These are phyloP conservation scores for Dictyostelium citrinum DNA, from an alignment of 78 protist species.

Conservation along the genomic window DNA sequence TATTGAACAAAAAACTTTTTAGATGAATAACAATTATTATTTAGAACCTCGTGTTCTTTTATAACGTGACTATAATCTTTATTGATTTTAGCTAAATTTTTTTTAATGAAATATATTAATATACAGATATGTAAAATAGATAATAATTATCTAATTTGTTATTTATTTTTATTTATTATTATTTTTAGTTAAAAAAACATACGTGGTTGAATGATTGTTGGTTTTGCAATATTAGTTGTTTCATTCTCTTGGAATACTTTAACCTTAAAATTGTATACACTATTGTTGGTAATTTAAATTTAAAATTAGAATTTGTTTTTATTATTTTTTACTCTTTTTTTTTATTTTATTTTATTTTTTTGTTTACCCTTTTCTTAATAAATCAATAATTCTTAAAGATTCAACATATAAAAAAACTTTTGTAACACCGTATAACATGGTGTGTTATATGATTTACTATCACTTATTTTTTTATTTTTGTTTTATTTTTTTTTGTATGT, in stretches of 20 bases:
- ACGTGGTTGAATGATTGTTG: constrained; percentile 1
- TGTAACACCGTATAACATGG: constrained; percentile 38
- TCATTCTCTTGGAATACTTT: constrained; percentile 57
- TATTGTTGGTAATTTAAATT: not conserved
- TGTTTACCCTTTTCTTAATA: constrained; percentile 51
- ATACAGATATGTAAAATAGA: not conserved
- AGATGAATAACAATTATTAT: constrained; percentile 19
- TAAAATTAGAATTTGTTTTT: no score
- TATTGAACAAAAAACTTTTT: constrained; percentile 56
- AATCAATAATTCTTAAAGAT: constrained; percentile 57
- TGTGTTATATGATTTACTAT: not conserved
- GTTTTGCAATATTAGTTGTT: constrained; percentile 8
- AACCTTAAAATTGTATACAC: constrained; percentile 31
- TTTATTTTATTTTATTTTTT: not conserved
- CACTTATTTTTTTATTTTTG: not conserved
- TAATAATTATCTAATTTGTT: not conserved
- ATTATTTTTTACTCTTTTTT: not conserved
- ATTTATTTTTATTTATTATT: not conserved
- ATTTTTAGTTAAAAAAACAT: not conserved
- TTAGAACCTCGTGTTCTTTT: constrained; percentile 15
- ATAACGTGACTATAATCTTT: constrained; percentile 37
- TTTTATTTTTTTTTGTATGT: not conserved
- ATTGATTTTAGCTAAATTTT: not conserved
- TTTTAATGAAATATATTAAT: not conserved
- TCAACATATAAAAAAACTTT: constrained; percentile 50